Percentiles rank a stretch among this genome's conserved stretches.
phyloP scores from a whole-genome alignment of 257 asterid species.

The Solanum phureja region DNA sequence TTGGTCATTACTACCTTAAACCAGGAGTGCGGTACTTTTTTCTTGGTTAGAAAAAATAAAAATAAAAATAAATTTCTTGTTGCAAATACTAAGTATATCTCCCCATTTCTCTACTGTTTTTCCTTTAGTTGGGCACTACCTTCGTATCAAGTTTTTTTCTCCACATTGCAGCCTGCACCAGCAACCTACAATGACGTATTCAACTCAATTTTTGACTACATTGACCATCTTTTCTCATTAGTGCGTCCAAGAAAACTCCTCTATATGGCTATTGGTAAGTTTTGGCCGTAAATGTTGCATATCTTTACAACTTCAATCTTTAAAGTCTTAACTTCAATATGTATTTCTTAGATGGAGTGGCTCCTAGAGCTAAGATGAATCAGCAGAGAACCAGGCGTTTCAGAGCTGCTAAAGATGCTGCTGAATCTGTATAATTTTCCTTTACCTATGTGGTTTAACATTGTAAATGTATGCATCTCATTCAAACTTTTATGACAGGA shows the following conservation, averaged over 20 bases:
- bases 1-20: neutral
- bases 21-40: neutral
- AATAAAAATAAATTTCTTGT: neutral
- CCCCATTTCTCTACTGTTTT: neutral
- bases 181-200: conserved; percentile 78
- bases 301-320: neutral
- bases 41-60: neutral
- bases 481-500: conserved; percentile 30
- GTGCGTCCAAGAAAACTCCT: conserved; percentile 96
- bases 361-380: conserved; percentile 99
- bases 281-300: neutral
- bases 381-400: conserved; percentile 97
- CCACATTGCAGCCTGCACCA: conserved; percentile 74
- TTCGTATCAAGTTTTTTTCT: conserved; percentile 10
- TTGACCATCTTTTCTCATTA: conserved; percentile 74
- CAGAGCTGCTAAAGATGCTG: conserved; percentile 98
- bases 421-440: conserved; percentile 66
- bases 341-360: conserved; percentile 77
- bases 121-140: neutral
- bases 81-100: neutral
- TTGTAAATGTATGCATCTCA: neutral
- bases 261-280: conserved; percentile 90
- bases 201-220: conserved; percentile 76
- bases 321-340: neutral
- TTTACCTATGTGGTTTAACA: neutral